These are phyloP conservation scores for Eremothecium coryli DNA, from an alignment of 1,139 yeast genomes.

Conservation along the genomic window DNA sequence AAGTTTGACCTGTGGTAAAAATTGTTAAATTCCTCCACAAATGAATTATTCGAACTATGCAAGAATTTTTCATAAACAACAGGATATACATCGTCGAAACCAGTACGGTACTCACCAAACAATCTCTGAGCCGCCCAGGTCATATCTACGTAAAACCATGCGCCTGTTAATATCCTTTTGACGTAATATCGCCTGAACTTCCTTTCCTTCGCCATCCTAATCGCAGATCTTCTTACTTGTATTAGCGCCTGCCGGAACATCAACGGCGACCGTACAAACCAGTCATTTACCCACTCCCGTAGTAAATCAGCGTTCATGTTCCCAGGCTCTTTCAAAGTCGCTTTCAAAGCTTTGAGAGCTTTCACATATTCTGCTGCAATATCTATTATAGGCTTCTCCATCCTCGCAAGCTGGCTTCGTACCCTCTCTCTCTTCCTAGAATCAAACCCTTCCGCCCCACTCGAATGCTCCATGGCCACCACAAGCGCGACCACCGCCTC, in stretches of 20 bases:
- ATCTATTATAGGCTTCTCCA: constrained; percentile 2
- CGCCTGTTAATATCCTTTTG: constrained; percentile 1
- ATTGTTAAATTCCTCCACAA: constrained; percentile 2
- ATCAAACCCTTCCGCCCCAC: not conserved
- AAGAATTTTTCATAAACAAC: constrained; percentile 1
- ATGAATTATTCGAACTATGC: constrained; percentile 3
- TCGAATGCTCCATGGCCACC: constrained; percentile 1
- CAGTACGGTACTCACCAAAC: constrained; percentile 4
- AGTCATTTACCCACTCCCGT: constrained; percentile 1
- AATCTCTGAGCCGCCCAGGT: constrained; percentile 1
- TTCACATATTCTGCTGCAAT: constrained; percentile 1
- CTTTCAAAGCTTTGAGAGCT: not conserved
- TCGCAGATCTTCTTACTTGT: not conserved
- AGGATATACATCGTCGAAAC: constrained; percentile 3
- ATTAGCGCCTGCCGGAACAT: constrained; percentile 1
- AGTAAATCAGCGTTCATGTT: constrained; percentile 1
- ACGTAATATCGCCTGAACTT: constrained; percentile 2
- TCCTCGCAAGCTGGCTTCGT: too few species aligned
- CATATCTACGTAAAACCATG: constrained; percentile 4
- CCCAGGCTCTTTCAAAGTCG: constrained; percentile 3
- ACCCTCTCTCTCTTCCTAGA: not conserved
- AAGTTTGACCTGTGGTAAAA: constrained; percentile 2
- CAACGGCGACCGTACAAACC: constrained; percentile 4
- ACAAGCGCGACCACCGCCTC: constrained; percentile 2
- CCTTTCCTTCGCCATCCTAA: constrained; percentile 2